Percentiles rank a stretch among this genome's conserved stretches.
These are phyloP conservation scores for Pharnaceum exiguum DNA, from an alignment of 148 eudicot species.

Conservation along the genomic window DNA sequence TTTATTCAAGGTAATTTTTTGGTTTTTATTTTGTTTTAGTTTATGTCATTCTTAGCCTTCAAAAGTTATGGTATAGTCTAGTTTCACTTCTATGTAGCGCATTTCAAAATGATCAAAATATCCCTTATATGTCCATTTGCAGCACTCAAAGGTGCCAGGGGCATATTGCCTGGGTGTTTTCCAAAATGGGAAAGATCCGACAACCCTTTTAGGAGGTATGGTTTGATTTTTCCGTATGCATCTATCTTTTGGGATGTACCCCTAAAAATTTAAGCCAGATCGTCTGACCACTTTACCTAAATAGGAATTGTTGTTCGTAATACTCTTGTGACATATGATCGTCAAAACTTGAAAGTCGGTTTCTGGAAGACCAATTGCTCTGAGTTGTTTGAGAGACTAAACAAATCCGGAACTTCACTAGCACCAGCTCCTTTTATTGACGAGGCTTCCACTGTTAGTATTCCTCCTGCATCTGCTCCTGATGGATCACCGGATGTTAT, in stretches of 20 bases:
- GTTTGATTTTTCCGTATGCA: conserved; percentile 1
- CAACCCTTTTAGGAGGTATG: conserved; percentile 93
- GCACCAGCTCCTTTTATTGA: conserved; percentile 24
- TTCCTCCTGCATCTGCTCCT: conserved; percentile 52
- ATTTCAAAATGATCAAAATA: conserved; percentile 1
- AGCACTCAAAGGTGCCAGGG: conserved; percentile 86
- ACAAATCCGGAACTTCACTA: conserved; percentile 40
- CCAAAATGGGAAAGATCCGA: conserved; percentile 84
- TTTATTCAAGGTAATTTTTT: conserved; percentile 61
- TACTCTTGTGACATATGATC: conserved; percentile 91
- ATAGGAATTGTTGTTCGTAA: conserved; percentile 86
- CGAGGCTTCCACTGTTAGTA: conserved; percentile 25
- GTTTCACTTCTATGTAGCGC: not conserved
- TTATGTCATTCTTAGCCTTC: not conserved
- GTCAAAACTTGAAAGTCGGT: conserved; percentile 73
- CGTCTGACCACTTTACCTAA: not conserved
- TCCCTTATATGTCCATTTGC: conserved; percentile 13
- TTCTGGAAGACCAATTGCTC: conserved; percentile 99
- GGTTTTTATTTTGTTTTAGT: not conserved
- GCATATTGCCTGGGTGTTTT: conserved; percentile 93
- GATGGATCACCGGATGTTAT: conserved; percentile 23
- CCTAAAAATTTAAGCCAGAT: not conserved
- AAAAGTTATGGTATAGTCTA: not conserved
- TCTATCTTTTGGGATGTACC: not conserved
- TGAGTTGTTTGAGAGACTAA: conserved; percentile 71